Conservation (phyloP, 2,329 filamentous ascomycete species). For the Myriosclerotinia scirpicola region DNA sequence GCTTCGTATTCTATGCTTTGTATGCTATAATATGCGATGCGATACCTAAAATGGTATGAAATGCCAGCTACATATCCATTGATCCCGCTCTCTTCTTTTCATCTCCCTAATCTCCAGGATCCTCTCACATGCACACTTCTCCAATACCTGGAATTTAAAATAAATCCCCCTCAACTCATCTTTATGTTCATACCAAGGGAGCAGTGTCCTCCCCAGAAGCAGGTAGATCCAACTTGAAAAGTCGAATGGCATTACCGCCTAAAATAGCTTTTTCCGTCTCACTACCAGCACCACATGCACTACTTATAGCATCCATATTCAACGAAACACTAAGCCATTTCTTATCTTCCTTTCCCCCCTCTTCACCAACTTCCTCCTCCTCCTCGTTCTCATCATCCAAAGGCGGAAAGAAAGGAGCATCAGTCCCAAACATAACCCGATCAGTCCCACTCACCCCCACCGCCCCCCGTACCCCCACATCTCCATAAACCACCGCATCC, state of each 20-base stretch:
- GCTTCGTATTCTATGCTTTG: no score
- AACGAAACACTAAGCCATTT: conserved; percentile 69
- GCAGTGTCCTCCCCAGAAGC: not conserved
- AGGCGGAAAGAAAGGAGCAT: conserved; percentile 84
- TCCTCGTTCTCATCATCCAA: conserved; percentile 61
- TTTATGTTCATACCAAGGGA: not conserved
- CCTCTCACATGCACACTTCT: no score
- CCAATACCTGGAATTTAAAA: not conserved
- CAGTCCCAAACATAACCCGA: conserved; percentile 76
- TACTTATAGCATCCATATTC: conserved; percentile 57
- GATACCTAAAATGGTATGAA: no score
- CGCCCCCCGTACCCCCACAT: conserved; percentile 70
- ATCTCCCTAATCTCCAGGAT: no score
- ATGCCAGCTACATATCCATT: no score
- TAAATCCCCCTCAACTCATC: not conserved
- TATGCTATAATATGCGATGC: no score
- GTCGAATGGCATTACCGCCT: conserved; percentile 58
- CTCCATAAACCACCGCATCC: conserved; percentile 82
- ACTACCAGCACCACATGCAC: conserved; percentile 50
- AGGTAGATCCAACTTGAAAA: conserved; percentile 44
- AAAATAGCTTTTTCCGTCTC: conserved; percentile 54
- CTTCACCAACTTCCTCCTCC: conserved; percentile 56
- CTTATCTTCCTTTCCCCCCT: conserved; percentile 42
- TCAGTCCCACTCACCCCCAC: conserved; percentile 67
- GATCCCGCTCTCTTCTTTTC: no score